Evolutionary conservation across 2,329 filamentous ascomycete species (phyloP), one percentile per base, ranked within the genome.

Genomic region (Ilyonectria sp.): DNA sequence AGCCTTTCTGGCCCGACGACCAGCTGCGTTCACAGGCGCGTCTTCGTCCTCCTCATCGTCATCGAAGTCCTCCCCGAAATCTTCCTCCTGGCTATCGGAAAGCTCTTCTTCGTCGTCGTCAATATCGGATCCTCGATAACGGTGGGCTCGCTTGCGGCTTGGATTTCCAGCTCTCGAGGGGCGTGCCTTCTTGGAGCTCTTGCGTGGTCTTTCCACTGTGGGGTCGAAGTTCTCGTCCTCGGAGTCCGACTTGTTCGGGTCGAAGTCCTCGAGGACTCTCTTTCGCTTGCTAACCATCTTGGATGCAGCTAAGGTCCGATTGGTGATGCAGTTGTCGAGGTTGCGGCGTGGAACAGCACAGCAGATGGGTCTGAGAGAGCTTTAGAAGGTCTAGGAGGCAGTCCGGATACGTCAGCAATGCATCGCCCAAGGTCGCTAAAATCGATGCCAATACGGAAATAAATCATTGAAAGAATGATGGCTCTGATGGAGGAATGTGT

Each of bases 221-320:
- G 89, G 89, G 65, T 90, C 86, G 74, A 92, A 92, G 77, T 91
- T 91, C 71, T 90, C 89, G 75, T 92, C 90, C 56, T 90, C 86
- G 2, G 90, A 84, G 72, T 92, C 90, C 57, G 90, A 92, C 76
- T 90, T 87, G 77, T 91, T 91, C 3, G 88, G 89, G 78, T 92
- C 90, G 72, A 91, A 92, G 61, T 85, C 84, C 69, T 89, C 86
- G 62, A 89, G 80, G 65, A 84, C 84, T 69, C 86, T 82, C 84
- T 91, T 92, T 60, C 90, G 83, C 78, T 90, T 90, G 63, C 78
- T 77, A 50, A 74, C 76, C 80, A 82, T 81, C n/a, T 57, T 63
- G 57, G 44, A 46, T 23, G 49, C 21, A 47, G 63, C 8, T 21
- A 11, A 23, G 17, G 26, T 15, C 11, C 6, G 23, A 26, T 56